Percentiles rank a stretch among this genome's conserved stretches.
Evolutionary conservation across 352 stramenopile genomes (phyloP).

Genomic region (Globisporangium emineosum): DNA sequence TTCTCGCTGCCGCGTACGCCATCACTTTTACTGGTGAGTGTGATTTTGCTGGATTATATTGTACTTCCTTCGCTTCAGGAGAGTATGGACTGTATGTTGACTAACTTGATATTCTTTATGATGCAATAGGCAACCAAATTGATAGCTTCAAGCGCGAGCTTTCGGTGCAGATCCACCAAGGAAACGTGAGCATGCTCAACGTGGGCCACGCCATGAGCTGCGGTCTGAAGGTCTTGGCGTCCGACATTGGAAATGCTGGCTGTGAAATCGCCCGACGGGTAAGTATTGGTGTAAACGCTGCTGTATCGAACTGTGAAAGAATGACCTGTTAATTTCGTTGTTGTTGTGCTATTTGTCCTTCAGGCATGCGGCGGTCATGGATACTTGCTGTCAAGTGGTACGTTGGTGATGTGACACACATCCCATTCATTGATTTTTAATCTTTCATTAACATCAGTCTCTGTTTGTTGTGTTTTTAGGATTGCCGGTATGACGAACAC

Average conservation of each 20-base stretch:
- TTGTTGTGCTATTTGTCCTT: not conserved
- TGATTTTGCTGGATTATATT: not conserved
- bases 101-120: not conserved
- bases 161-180: not conserved
- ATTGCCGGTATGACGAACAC: not conserved
- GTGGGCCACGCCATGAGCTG: not conserved
- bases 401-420: not conserved
- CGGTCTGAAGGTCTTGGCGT: not conserved
- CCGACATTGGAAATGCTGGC: not conserved
- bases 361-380: not conserved
- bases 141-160: not conserved
- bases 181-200: not conserved
- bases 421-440: not conserved
- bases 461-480: not conserved
- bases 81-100: not conserved
- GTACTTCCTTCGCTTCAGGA: no score
- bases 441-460: not conserved
- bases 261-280: not conserved
- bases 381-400: not conserved
- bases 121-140: not conserved
- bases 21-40: slow-evolving; percentile 2
- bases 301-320: not conserved
- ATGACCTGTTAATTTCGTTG: not conserved
- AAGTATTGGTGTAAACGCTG: not conserved
- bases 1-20: slow-evolving; percentile 90